These are phyloP conservation scores for Chaetomium sp. DNA, from an alignment of 2,329 filamentous ascomycete genomes.

Conservation along the genomic window DNA sequence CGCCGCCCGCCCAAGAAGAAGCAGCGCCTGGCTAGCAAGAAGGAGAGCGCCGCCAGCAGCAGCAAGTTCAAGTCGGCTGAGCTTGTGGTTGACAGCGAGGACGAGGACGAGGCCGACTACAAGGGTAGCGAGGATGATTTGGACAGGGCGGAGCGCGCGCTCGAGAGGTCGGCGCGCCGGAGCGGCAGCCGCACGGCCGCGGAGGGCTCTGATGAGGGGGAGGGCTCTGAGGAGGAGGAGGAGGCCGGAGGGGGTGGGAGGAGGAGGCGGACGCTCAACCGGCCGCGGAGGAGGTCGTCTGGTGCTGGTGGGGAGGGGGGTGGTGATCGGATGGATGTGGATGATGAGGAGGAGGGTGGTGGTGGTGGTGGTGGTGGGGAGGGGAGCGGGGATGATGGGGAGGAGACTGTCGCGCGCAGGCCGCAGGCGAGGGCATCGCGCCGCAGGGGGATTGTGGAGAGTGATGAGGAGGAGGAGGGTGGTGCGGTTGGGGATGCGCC, in stretches of 20 bases:
- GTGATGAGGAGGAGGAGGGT: slow-evolving; percentile 49
- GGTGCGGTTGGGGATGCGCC: slow-evolving; percentile 11
- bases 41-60: slow-evolving; percentile 42
- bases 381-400: slow-evolving; percentile 52
- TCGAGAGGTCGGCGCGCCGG: slow-evolving; percentile 39
- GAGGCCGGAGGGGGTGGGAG: slow-evolving; percentile 32
- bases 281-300: slow-evolving; percentile 24
- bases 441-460: slow-evolving; percentile 56
- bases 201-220: not conserved
- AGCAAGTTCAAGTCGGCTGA: slow-evolving; percentile 84
- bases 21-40: slow-evolving; percentile 55
- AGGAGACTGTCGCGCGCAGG: slow-evolving; percentile 47
- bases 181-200: slow-evolving; percentile 33
- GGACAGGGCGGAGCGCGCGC: slow-evolving; percentile 37
- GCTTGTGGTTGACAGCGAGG: slow-evolving; percentile 75
- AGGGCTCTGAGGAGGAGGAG: slow-evolving; percentile 15
- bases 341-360: slow-evolving; percentile 50
- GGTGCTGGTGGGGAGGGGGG: slow-evolving; percentile 41
- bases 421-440: slow-evolving; percentile 51
- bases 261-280: slow-evolving; percentile 29
- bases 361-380: slow-evolving; percentile 34
- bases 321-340: slow-evolving; percentile 47
- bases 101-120: slow-evolving; percentile 42
- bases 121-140: slow-evolving; percentile 41
- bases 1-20: slow-evolving; percentile 60